These are phyloP conservation scores for Castanea crenata DNA, from an alignment of 306 rosid genomes.

Conservation along the genomic window DNA sequence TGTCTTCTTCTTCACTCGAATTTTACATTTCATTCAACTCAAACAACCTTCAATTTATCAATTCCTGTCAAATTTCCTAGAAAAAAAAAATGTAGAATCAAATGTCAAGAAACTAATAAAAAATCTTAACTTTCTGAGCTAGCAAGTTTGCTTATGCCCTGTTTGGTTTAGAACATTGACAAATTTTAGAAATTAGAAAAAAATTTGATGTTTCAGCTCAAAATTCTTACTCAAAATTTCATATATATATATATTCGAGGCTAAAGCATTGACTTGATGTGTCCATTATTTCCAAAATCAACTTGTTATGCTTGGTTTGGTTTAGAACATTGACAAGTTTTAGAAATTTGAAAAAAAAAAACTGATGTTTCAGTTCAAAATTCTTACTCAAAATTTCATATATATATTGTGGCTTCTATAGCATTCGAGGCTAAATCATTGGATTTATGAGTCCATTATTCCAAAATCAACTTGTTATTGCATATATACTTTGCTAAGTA, in stretches of 20 bases:
- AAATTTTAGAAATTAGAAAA: no score
- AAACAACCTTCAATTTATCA: not conserved
- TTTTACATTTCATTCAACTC: not conserved
- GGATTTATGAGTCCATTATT: not conserved
- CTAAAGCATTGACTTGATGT: not conserved
- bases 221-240: no score
- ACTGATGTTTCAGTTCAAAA: no score
- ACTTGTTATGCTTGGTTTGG: not conserved
- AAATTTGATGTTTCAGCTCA: no score
- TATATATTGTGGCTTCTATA: no score
- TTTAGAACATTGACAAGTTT: not conserved
- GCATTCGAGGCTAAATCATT: not conserved
- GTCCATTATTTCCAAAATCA: not conserved
- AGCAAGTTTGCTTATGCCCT: not conserved
- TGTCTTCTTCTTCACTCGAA: not conserved
- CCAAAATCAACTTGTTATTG: not conserved
- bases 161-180: not conserved
- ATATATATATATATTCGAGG: no score
- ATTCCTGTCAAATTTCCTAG: not conserved
- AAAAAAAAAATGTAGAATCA: not conserved
- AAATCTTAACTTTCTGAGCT: not conserved
- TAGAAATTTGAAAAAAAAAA: no score
- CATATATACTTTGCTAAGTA: conserved; percentile 11
- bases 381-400: no score
- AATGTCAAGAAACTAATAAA: not conserved